Evolutionary conservation across 306 rosid genomes (phyloP).

Genomic region (Gastrolobium villosum): DNA sequence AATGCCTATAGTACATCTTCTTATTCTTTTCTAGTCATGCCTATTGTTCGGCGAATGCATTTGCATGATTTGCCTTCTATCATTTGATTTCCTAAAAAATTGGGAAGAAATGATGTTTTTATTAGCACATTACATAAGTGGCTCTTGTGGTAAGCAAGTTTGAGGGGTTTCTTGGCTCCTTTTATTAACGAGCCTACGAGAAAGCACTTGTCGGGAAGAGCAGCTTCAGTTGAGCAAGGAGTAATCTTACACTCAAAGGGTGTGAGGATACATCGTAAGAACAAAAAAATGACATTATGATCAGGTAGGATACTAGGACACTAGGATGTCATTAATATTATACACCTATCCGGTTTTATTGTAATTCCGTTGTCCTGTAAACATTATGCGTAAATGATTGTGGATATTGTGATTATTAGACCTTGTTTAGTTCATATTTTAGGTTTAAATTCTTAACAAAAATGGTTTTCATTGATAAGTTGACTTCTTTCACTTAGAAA

Average conservation of each 20-base stretch:
- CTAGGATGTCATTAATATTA: background rate
- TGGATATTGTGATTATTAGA: conserved; percentile 3
- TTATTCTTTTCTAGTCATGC: conserved; percentile 33
- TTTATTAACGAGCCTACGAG: too few species aligned
- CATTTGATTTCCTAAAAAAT: conserved; percentile 9
- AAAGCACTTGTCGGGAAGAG: background rate
- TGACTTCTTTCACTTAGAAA: conserved; percentile 14
- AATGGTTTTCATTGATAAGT: conserved; percentile 33
- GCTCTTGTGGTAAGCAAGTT: background rate
- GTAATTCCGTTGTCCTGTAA: background rate
- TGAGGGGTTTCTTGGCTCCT: background rate
- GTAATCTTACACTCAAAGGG: background rate
- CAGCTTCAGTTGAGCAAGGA: background rate
- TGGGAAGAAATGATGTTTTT: background rate
- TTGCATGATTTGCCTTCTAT: background rate
- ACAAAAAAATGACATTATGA: background rate
- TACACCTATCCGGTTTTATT: background rate
- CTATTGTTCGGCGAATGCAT: conserved; percentile 9
- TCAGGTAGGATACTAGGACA: too few species aligned
- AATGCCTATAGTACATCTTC: background rate
- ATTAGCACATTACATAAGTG: background rate
- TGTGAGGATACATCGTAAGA: conserved; percentile 11
- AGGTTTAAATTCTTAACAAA: background rate
- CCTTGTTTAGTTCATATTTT: background rate
- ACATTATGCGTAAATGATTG: background rate